A percentile compares a stretch with the other conserved stretches of the same genome.
Evolutionary conservation across 495 filamentous ascomycete genomes (phyloP).

Genomic region (Trichoderma orchidacearum): DNA sequence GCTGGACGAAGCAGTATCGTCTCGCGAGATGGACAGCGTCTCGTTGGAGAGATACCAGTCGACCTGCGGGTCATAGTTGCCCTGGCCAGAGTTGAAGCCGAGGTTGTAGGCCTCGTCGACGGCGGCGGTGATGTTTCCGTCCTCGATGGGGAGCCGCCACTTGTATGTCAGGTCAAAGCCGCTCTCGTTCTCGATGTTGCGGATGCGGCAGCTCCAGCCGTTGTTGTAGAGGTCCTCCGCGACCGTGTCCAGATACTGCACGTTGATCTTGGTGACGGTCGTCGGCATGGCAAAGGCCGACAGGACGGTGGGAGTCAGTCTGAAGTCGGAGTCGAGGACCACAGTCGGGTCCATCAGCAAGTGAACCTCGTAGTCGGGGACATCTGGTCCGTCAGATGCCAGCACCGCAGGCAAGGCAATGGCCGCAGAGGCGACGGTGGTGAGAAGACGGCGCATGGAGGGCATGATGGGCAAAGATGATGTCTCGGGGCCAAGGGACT

Average conservation of each 20-base stretch:
- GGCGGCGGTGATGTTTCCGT: slow-evolving; percentile 12
- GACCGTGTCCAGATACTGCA: slow-evolving; percentile 19
- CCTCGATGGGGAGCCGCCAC: slow-evolving; percentile 11
- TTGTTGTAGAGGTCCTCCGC: slow-evolving; percentile 12
- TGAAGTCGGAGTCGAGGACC: slow-evolving; percentile 11
- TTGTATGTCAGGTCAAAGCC: slow-evolving; percentile 20
- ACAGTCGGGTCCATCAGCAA: slow-evolving; percentile 12
- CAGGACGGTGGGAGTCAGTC: slow-evolving; percentile 13
- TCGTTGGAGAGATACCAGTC: slow-evolving; percentile 15
- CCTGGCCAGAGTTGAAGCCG: slow-evolving; percentile 12
- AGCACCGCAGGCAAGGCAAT: neutral
- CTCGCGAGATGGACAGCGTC: slow-evolving; percentile 16
- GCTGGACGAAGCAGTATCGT: slow-evolving; percentile 2
- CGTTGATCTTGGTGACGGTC: slow-evolving; percentile 12
- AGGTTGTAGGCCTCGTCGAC: slow-evolving; percentile 10
- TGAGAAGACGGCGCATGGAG: too few relatives aligned
- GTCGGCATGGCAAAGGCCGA: slow-evolving; percentile 11
- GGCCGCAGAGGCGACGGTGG: neutral
- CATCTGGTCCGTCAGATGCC: slow-evolving; percentile 3
- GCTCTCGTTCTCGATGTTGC: slow-evolving; percentile 13
- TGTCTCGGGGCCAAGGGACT: too few relatives aligned
- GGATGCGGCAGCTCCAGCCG: slow-evolving; percentile 20
- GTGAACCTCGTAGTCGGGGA: slow-evolving; percentile 19
- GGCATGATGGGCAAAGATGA: too few relatives aligned
- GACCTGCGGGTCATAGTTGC: slow-evolving; percentile 16